Percentiles rank a stretch among this genome's conserved stretches.
phyloP scores from a whole-genome alignment of 2,329 filamentous ascomycete species.

The Sporothrix euskadiensis region DNA sequence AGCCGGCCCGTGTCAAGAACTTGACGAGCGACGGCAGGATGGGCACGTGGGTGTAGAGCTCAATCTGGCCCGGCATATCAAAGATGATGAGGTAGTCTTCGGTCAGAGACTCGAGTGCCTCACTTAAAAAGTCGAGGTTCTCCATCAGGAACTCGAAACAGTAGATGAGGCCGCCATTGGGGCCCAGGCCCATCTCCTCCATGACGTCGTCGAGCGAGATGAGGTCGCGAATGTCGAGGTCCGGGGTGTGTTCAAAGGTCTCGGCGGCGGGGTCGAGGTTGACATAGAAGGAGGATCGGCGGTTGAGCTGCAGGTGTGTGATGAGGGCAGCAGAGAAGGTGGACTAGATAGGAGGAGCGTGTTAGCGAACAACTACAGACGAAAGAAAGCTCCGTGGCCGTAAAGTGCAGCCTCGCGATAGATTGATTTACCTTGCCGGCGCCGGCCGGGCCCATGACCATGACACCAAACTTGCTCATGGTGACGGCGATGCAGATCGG shows the following conservation, averaged over 20 bases:
- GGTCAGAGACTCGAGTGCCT: constrained; percentile 78
- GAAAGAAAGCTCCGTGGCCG: too few relatives aligned
- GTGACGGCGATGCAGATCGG: constrained; percentile 33
- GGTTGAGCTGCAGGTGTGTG: constrained; percentile 85
- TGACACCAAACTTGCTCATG: constrained; percentile 92
- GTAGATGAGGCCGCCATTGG: constrained; percentile 91
- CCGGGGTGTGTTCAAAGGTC: constrained; percentile 84
- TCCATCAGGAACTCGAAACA: constrained; percentile 96
- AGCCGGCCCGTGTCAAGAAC: constrained; percentile 74
- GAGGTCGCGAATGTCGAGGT: constrained; percentile 92
- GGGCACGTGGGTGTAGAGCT: constrained; percentile 95
- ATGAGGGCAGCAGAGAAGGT: constrained; percentile 95
- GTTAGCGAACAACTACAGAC: not conserved
- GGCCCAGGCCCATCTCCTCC: constrained; percentile 88
- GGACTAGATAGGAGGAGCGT: constrained; percentile 53
- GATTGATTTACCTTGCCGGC: constrained; percentile 72
- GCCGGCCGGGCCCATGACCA: constrained; percentile 95
- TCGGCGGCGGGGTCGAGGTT: constrained; percentile 98
- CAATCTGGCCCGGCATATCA: constrained; percentile 98
- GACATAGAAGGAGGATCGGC: constrained; percentile 94
- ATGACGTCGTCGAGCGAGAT: constrained; percentile 94
- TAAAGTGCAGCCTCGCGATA: not conserved
- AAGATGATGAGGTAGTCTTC: constrained; percentile 98
- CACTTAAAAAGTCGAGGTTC: constrained; percentile 88
- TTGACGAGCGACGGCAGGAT: constrained; percentile 82